Evolutionary conservation across 257 asterid species (phyloP), one percentile per base, ranked within the genome.

Genomic region (Buddleja alternifolia): DNA sequence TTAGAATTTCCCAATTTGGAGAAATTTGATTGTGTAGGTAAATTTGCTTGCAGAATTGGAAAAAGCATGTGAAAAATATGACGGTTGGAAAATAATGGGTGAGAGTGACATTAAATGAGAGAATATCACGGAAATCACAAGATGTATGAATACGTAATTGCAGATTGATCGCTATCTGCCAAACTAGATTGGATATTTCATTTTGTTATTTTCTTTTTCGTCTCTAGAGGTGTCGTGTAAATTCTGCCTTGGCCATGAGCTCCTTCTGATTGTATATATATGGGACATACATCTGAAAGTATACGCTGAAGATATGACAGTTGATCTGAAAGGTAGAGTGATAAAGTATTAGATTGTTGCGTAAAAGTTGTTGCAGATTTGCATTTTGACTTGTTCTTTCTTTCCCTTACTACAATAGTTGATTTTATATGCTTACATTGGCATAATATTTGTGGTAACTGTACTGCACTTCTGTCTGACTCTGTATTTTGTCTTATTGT

Each of bases 301-400:
- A 32, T 23, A 44, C 0, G 11, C 46, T 24, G 16, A 63, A 41
- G 42, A 54, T 15, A 34, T 72, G 8, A 15, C 12, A 8, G 52
- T 60, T 60, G 68, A 37, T 69, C 4, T 14, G 36, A 4, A 45
- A n/a, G 12, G 41, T 32, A 55, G 25, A 54, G 64, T 39, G 36
- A 19, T 63, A 45, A 69, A 20, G n/a, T 37, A 3, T 29, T 10
- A 69, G 20, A 66, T 3, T 0, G 9, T 34, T 17, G 10, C 2
- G 47, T 10, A 14, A 8, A 46, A 34, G 15, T 11, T 57, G 60
- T 48, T 9, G 19, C 7, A 44, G 63, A 21, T 16, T 17, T 8
- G 39, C 59, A 1, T 29, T 8, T 54, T 24, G 32, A 9, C 10
- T 29, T 52, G 36, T 45, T 42, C 40, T 60, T n/a, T 40, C n/a